A percentile compares a stretch with the other conserved stretches of the same genome.
Evolutionary conservation across 768 basidiomycete species (phyloP).

Genomic region (Pulveroboletus ravenelii): DNA sequence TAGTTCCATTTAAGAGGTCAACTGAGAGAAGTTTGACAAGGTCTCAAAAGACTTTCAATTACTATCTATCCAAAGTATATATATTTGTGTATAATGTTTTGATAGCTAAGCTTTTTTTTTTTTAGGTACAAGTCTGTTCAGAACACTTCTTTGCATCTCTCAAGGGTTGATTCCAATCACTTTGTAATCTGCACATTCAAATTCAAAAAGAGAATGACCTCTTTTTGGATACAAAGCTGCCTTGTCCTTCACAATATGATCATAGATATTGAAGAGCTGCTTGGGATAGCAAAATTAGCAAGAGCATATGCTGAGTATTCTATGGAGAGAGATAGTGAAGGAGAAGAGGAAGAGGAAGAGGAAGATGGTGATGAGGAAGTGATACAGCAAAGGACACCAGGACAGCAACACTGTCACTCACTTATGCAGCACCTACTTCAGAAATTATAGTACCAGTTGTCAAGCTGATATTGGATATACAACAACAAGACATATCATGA

Average conservation of each 20-base stretch:
- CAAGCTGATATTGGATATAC: no score
- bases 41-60: conserved; percentile 21
- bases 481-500: background rate
- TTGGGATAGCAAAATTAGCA: background rate
- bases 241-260: conserved; percentile 18
- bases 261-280: conserved; percentile 3
- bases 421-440: background rate
- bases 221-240: background rate
- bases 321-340: background rate
- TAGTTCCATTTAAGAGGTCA: background rate
- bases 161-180: conserved; percentile 10
- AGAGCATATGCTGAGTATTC: background rate
- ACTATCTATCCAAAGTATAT: conserved; percentile 20
- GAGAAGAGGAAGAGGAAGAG: no score
- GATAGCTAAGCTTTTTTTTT: no score
- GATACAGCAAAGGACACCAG: background rate
- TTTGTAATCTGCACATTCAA: conserved; percentile 6
- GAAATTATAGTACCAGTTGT: background rate
- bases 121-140: conserved; percentile 1
- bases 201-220: conserved; percentile 6
- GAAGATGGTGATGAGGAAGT: background rate
- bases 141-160: conserved; percentile 14
- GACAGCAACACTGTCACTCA: background rate
- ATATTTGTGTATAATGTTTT: no score
- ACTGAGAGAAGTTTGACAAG: conserved; percentile 6